These are phyloP conservation scores for Penicillium cosmopolitanum DNA, from an alignment of 495 filamentous ascomycete genomes.

Conservation along the genomic window DNA sequence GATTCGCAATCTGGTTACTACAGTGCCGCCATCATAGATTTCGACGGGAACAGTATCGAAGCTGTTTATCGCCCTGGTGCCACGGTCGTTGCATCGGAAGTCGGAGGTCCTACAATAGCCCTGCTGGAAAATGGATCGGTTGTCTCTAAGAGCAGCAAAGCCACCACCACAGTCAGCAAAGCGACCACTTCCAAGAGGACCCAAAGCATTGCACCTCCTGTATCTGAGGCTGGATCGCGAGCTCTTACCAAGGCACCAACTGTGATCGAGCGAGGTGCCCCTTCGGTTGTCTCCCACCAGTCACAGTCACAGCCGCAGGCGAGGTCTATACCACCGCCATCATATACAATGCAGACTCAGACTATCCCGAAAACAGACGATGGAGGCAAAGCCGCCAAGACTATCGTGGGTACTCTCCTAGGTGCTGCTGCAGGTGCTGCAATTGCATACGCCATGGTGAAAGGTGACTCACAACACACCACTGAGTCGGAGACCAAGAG, in stretches of 20 bases:
- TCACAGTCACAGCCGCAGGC: constrained; percentile 22
- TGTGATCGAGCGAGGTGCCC: constrained; percentile 29
- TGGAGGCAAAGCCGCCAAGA: constrained; percentile 48
- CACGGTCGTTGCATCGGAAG: constrained; percentile 30
- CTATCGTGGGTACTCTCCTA: constrained; percentile 73
- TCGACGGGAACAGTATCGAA: constrained; percentile 64
- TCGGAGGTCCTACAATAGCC: constrained; percentile 36
- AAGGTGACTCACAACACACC: constrained; percentile 45
- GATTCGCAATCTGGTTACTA: constrained; percentile 57
- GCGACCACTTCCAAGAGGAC: constrained; percentile 33
- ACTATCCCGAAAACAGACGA: constrained; percentile 41
- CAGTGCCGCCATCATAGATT: constrained; percentile 63
- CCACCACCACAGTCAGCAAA: constrained; percentile 29
- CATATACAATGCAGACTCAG: constrained; percentile 36
- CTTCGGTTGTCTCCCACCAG: constrained; percentile 36
- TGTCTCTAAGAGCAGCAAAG: constrained; percentile 41
- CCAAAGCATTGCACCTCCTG: constrained; percentile 35
- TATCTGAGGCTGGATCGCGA: constrained; percentile 35
- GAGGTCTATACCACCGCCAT: constrained; percentile 22
- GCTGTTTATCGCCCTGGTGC: constrained; percentile 54
- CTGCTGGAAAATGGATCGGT: constrained; percentile 45
- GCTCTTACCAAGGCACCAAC: constrained; percentile 38
- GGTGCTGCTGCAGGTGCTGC: constrained; percentile 78
- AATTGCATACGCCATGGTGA: constrained; percentile 72
- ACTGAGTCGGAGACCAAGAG: constrained; percentile 21